A percentile compares a stretch with the other conserved stretches of the same genome.
Evolutionary conservation across 192 early-diverging fungal genomes (phyloP).

Genomic region (Dimargaris xerosporica): DNA sequence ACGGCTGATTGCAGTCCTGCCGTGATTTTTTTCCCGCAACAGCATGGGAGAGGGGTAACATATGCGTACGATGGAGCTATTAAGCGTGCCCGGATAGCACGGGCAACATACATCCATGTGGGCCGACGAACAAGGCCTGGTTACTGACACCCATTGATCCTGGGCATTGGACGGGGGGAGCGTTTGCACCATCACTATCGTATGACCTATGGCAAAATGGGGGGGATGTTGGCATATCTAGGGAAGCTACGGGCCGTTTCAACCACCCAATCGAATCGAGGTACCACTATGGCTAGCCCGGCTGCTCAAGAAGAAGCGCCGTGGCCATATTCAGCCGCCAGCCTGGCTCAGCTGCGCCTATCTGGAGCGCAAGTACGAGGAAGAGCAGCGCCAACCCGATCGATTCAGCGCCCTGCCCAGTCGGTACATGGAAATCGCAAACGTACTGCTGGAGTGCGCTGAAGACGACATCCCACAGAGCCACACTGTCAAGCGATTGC

Average conservation of each 20-base stretch:
- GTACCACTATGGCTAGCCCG: conserved; percentile 86
- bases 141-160: not conserved
- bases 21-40: not conserved
- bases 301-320: conserved; percentile 61
- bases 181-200: conserved; percentile 8
- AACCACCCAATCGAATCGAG: conserved; percentile 53
- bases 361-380: conserved; percentile 56
- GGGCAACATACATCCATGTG: not conserved
- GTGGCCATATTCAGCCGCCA: conserved; percentile 67
- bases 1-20: no score
- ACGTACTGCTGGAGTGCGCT: conserved; percentile 60
- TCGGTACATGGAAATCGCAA: conserved; percentile 69
- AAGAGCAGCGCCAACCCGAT: conserved; percentile 24
- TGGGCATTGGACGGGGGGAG: no score
- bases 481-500: conserved; percentile 48
- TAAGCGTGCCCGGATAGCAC: not conserved
- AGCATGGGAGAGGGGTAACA: not conserved
- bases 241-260: conserved; percentile 63
- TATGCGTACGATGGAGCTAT: not conserved
- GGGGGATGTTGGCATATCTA: conserved; percentile 18
- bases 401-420: conserved; percentile 59
- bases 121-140: not conserved
- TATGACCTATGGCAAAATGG: no score
- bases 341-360: conserved; percentile 45
- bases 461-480: conserved; percentile 68